Evolutionary conservation across 441 rosid species (phyloP), one percentile per base, ranked within the genome.

Genomic region (Gossypium davidsonii): DNA sequence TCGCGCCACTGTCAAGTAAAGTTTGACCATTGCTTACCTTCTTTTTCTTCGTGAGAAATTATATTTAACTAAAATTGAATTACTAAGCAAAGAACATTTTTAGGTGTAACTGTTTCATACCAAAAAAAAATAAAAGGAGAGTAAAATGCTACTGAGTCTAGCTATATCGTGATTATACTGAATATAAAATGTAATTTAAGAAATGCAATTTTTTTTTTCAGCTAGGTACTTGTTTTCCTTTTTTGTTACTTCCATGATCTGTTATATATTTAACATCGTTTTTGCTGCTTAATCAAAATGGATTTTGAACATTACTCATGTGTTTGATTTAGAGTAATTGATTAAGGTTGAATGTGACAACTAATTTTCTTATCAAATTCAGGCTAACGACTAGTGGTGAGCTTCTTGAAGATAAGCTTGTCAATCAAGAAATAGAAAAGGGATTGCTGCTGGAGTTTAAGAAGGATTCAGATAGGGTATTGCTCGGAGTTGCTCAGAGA

Each of bases 371-470:
- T 6, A 74, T 78, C 82, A 90, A 96, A 76, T 60, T 82, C 77
- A 85, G 82, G 73, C 79, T 92, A 74, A 84, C 89, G 12, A 83
- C 88, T 73, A 76, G 82, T 49, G 89, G 92, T 31, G 94, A 91
- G 85, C 86, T 92, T 79, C 67, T 90, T 17, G 85, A 83, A 67
- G 90, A 87, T 81, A 91, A 88, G 83, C 87, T 87, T 73, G 89
- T 77, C 2, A 91, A 84, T 74, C 88, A 67, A 74, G 84, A 84
- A 5, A 61, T 94, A 42, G 80, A 80, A 74, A 82, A 89, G 67
- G 99, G 98, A 57, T 74, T 88, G 69, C 84, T 92, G 82, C 83
- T 94, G 80, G 99, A 94, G 85, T 92, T 90, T 83, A 89, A 83
- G 88, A 94, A 91, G 84, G 94, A 94, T 55, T 48, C 92, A 0